These are phyloP conservation scores for Pleurotus ostreatus DNA, from an alignment of 768 basidiomycete species.

Conservation along the genomic window DNA sequence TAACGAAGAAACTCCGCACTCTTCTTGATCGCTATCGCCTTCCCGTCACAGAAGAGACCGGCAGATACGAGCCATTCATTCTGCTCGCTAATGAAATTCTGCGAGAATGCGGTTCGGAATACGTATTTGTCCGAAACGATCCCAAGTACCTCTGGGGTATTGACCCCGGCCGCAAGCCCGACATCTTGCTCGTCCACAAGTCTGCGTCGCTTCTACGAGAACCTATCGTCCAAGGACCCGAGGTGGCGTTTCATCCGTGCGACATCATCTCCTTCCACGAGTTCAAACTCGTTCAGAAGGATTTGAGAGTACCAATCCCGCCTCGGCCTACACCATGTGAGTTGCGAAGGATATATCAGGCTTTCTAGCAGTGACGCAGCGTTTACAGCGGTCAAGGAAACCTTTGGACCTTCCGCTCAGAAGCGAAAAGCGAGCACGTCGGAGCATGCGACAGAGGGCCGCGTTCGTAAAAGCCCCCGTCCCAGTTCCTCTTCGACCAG, in stretches of 20 bases:
- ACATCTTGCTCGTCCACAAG: not conserved
- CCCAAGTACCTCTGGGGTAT: not conserved
- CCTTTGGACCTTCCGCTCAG: not conserved
- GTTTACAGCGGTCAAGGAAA: not conserved
- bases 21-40: not conserved
- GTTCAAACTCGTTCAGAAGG: slow-evolving; percentile 3
- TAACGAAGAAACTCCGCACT: not conserved
- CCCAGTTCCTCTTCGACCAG: no score
- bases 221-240: not conserved
- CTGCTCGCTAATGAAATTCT: not conserved
- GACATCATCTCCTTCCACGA: slow-evolving; percentile 2
- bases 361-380: no score
- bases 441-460: no score
- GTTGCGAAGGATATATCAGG: not conserved
- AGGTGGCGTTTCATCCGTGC: not conserved
- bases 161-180: slow-evolving; percentile 4
- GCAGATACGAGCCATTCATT: not conserved
- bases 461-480: no score
- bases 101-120: not conserved
- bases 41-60: not conserved
- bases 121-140: slow-evolving; percentile 6
- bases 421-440: not conserved
- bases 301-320: not conserved
- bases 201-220: not conserved
- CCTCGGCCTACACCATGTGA: not conserved